Evolutionary conservation across 306 rosid species (phyloP), one percentile per base, ranked within the genome.

Genomic region (Arachis hypogaea): DNA sequence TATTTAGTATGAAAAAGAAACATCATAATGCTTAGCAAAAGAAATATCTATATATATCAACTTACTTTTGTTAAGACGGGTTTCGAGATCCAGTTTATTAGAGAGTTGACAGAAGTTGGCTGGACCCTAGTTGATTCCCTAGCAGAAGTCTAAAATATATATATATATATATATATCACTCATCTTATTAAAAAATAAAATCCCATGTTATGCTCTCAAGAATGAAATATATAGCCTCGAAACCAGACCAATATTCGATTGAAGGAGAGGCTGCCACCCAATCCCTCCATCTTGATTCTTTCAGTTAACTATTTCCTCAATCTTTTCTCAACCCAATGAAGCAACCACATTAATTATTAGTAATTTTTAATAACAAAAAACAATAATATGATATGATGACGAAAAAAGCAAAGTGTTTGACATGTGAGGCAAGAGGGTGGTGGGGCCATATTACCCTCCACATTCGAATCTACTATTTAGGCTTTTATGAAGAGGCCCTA

Each of bases 271-370:
- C 64, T 59, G 71, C 71, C 71, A 63, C 71, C 64, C 11, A 50
- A 75, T 65, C 79, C 59, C 55, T 75, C 58, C 50, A n/a, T 29
- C 2, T 64, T 9, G 56, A 78, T 78, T 12, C 82, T 22, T 73
- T 58, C 64, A 41, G 16, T 65, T 72, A 65, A 72, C 63, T 57
- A 72, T 63, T 49, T 66, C 14, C 59, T 59, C 83, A 49, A 52
- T 73, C 83, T 77, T 71, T 77, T 61, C 78, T 61, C 79, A 41
- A 74, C 75, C 61, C 12, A 60, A 69, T 42, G 49, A 79, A 67
- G 74, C 69, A 72, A 70, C 81, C 67, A 47, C 63, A 50, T 66
- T 38, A 36, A 43, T 33, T 33, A 33, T 33, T 12, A 22, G 28
- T 9, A 47, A 65, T 59, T 54, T 60, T 14, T n/a, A 30, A 38